Base-by-base conservation (phyloP, 352 stramenopile species). In the Phytophthora hybrid region DNA sequence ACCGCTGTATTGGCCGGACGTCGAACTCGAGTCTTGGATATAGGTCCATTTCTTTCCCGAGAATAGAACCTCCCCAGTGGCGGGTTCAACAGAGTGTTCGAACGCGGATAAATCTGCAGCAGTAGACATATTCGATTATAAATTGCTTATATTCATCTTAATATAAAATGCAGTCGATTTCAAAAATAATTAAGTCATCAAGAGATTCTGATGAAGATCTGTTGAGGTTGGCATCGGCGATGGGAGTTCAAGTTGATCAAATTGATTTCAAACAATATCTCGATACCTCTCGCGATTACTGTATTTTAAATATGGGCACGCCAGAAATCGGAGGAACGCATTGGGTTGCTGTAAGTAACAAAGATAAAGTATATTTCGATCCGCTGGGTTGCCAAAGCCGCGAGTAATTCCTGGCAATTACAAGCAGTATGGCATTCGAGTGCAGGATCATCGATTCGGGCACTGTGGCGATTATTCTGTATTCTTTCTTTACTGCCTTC, bases 1-100 rank as follows among this genome's bases (percentile, higher is more conserved):
- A 8, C 52, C 62, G 6, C 37, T 16, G n/a, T 69, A 69, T 8
- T 55, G 32, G 19, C 62, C 51, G 1, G 46, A 57, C 19, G 61
- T 69, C 29, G 31, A 55, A 3, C 52, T 69, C 1, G 52, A 62
- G 37, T 67, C 16, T 6, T 67, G 60, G 31, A 67, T 60, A 29
- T 67, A 60, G n/a, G 60, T 67, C 60, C 60, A 67, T 67, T 67
- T 67, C 49, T 60, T 67, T 23, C 34, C 11, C 3, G n/a, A 26
- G 31, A 67, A 67, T 10, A 59, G 49, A 10, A 39, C 39, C 52
- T 67, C 60, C 39, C 29, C 32, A 31, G 32, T 21, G 2, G 60
- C 49, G 32, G 49, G 51, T 41, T 67, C 49, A 14, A 60, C 60
- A n/a, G 60, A 60, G 51, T 60, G 60, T 11, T 53, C 60, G 60